phyloP scores from a whole-genome alignment of 106 monocot genomes.

The Platanthera zijinensis region DNA sequence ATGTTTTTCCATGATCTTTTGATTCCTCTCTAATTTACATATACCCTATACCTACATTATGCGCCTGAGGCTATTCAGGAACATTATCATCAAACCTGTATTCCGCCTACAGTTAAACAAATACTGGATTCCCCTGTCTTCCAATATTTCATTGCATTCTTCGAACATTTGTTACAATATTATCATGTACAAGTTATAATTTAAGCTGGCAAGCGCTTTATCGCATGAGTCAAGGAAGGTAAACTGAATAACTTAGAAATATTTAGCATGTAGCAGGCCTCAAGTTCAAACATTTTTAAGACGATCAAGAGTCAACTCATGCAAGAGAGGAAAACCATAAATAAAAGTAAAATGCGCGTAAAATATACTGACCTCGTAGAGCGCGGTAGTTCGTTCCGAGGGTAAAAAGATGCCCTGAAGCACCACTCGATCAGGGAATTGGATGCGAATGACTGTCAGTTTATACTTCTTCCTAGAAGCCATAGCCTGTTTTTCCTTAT shows the following conservation, averaged over 20 bases:
- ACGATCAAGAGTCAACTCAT: background rate
- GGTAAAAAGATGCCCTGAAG: constrained; percentile 80
- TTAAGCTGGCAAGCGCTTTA: background rate
- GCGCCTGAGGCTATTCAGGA: background rate
- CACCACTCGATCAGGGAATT: constrained; percentile 92
- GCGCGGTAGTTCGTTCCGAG: constrained; percentile 53
- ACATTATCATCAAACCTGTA: background rate
- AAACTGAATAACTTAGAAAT: background rate
- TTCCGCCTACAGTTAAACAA: background rate
- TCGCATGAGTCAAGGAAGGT: background rate
- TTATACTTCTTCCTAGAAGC: constrained; percentile 54
- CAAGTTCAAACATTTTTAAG: background rate
- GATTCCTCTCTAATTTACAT: background rate
- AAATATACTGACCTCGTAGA: constrained; percentile 62
- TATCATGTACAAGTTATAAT: background rate
- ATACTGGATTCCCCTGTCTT: background rate
- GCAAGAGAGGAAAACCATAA: background rate
- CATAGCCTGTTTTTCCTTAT: constrained; percentile 72
- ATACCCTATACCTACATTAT: background rate
- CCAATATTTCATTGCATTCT: background rate
- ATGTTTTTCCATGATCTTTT: background rate
- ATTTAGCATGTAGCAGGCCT: background rate
- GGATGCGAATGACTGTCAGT: constrained; percentile 53
- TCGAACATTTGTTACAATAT: background rate
- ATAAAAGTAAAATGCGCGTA: background rate